These are phyloP conservation scores for Agrocybe praecox DNA, from an alignment of 768 basidiomycete genomes.

Conservation along the genomic window DNA sequence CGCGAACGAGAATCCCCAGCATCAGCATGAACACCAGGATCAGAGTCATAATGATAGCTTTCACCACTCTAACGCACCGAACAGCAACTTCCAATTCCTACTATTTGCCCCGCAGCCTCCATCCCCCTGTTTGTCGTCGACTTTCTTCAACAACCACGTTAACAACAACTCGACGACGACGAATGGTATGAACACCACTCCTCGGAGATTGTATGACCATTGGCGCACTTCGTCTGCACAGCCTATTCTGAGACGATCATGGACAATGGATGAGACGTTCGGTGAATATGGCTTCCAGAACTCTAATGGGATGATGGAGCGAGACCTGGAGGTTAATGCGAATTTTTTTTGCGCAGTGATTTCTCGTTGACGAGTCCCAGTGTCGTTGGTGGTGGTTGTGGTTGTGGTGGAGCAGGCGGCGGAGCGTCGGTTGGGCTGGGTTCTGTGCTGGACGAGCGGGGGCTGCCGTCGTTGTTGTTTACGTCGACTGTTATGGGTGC, in stretches of 20 bases:
- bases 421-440: too few species aligned
- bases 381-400: too few species aligned
- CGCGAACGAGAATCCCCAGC: too few species aligned
- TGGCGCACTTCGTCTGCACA: constrained; percentile 16
- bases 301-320: constrained; percentile 4
- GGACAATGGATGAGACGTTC: constrained; percentile 11
- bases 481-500: neutral
- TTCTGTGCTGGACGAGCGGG: too few species aligned
- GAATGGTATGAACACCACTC: neutral
- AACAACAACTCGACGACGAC: too few species aligned
- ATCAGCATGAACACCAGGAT: neutral
- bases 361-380: constrained; percentile 11
- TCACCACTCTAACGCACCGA: neutral
- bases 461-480: neutral
- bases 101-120: neutral
- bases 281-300: neutral
- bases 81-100: neutral
- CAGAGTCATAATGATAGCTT: too few species aligned
- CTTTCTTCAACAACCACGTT: too few species aligned
- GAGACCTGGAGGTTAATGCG: constrained; percentile 15
- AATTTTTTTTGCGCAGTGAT: constrained; percentile 13
- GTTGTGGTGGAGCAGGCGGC: too few species aligned
- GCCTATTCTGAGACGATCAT: constrained; percentile 11
- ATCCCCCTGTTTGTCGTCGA: neutral
- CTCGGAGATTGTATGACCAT: constrained; percentile 7